Percentiles rank a stretch among this genome's conserved stretches.
phyloP scores from a whole-genome alignment of 805 yeast species.

The Metschnikowia colocasiae region DNA sequence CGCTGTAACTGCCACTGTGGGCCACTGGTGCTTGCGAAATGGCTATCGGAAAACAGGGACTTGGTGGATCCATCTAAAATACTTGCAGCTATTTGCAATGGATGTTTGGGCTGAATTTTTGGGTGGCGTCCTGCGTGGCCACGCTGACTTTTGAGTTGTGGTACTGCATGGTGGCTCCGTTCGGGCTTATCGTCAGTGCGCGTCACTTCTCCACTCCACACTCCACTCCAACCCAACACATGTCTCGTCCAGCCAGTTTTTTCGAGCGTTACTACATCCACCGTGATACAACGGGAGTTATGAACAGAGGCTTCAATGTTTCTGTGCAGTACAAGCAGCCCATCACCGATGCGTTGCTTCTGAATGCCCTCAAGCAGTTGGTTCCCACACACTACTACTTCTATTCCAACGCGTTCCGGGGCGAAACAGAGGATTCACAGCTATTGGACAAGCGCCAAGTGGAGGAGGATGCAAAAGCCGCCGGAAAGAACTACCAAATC shows the following conservation, averaged over 20 bases:
- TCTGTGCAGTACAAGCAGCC: slow-evolving; percentile 6
- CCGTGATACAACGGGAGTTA: slow-evolving; percentile 12
- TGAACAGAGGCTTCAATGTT: slow-evolving; percentile 14
- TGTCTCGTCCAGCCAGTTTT: slow-evolving; percentile 11
- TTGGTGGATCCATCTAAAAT: too few species aligned
- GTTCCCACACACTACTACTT: slow-evolving; percentile 8
- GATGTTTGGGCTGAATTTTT: too few species aligned
- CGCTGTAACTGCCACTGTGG: too few species aligned
- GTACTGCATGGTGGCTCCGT: too few species aligned
- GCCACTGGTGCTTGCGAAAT: too few species aligned
- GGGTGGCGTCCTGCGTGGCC: too few species aligned
- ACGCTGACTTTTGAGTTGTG: too few species aligned
- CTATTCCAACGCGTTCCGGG: slow-evolving; percentile 11
- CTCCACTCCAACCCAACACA: neutral
- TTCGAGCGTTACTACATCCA: slow-evolving; percentile 15
- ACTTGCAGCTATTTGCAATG: too few species aligned
- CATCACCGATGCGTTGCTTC: slow-evolving; percentile 8
- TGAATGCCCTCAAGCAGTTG: slow-evolving; percentile 13
- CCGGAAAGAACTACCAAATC: slow-evolving; percentile 10
- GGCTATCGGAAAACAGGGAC: too few species aligned
- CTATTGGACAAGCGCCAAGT: neutral
- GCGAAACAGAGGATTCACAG: neutral
- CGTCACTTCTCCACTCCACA: too few species aligned
- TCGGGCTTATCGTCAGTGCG: too few species aligned
- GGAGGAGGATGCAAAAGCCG: neutral